Evolutionary conservation across 1,284 basidiomycete genomes (phyloP).

Genomic region (Apiotrichum akiyoshidainum): DNA sequence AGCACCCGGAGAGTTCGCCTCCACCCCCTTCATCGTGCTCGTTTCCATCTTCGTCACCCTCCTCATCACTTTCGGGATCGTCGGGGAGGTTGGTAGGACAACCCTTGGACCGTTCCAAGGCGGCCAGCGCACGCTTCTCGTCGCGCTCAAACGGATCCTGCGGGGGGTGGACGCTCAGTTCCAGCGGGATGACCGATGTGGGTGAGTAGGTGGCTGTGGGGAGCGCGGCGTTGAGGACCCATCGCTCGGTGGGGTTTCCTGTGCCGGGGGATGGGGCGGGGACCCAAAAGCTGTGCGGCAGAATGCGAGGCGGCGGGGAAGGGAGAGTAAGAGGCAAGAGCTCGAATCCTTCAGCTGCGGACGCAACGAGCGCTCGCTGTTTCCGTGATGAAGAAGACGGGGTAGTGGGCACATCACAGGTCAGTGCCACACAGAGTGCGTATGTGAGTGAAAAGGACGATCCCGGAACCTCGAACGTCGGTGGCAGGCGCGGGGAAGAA

Average conservation of each 20-base stretch:
- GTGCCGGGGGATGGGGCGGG: neutral
- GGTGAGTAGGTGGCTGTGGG: slow-evolving; percentile 44
- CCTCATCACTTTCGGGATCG: neutral
- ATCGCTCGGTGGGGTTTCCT: slow-evolving; percentile 16
- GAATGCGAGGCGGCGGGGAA: slow-evolving; percentile 24
- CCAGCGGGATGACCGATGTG: slow-evolving; percentile 40
- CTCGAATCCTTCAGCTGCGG: slow-evolving; percentile 31
- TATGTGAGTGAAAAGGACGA: slow-evolving; percentile 40
- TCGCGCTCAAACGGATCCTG: neutral
- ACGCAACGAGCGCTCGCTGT: slow-evolving; percentile 27
- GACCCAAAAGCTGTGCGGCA: slow-evolving; percentile 4
- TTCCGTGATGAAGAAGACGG: neutral
- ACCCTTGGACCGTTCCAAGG: too few species aligned
- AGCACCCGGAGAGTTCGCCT: too few species aligned
- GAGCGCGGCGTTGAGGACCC: slow-evolving; percentile 31
- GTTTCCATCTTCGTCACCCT: neutral
- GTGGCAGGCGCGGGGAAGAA: slow-evolving; percentile 36
- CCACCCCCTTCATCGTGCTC: too few species aligned
- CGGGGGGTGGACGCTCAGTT: slow-evolving; percentile 17
- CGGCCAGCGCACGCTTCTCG: neutral
- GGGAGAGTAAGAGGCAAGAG: slow-evolving; percentile 43
- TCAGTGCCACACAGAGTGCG: slow-evolving; percentile 34
- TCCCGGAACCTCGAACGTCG: slow-evolving; percentile 24
- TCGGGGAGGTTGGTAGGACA: too few species aligned
- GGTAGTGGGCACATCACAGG: slow-evolving; percentile 28